Evolutionary conservation across 73 alveolate species (phyloP), one percentile per base, ranked within the genome.

Genomic region (Paramecium sonneborni): DNA sequence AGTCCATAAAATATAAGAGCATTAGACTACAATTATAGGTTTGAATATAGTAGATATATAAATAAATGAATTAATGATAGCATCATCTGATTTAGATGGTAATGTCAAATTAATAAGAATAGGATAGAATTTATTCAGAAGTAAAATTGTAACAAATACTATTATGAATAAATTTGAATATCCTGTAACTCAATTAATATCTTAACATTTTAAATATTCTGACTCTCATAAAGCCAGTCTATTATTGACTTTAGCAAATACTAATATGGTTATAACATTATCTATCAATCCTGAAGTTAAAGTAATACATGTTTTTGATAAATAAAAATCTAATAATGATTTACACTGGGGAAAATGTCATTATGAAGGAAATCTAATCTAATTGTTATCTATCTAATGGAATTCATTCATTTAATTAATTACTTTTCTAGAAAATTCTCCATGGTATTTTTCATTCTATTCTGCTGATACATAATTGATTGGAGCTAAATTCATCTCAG

Each of bases 11-110:
- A 38, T 72, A 12, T 6, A 72, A 15, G 86, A 72, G 20, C 57
- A 72, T 35, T 21, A 32, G 35, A 15, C 86, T 3, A 35, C 86
- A 28, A 72, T 72, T 14, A 72, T 72, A 8, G 55, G 58, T 15
- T 72, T 72, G 24, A 72, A 72, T 72, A 38, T 72, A 38, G 32
- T 72, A 5, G 86, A 30, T 28, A 10, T 35, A 8, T 20, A 38
- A 35, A 34, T 18, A 12, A 35, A 32, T 72, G 86, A 72, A 38
- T 0, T 72, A 28, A 5, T 37, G 0, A 12, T 72, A 38, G 57
- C 57, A 34, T 72, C 86, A 2, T 72, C 86, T 3, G 86, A 72
- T 72, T 5, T 72, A 20, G 86, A 72, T 72, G 86, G 86, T 7
- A 72, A 72, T 37, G 86, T 72, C 1, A 72, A 35, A 32, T 38